These are phyloP conservation scores for Fusarium coicis DNA, from an alignment of 2,329 filamentous ascomycete species.

Conservation along the genomic window DNA sequence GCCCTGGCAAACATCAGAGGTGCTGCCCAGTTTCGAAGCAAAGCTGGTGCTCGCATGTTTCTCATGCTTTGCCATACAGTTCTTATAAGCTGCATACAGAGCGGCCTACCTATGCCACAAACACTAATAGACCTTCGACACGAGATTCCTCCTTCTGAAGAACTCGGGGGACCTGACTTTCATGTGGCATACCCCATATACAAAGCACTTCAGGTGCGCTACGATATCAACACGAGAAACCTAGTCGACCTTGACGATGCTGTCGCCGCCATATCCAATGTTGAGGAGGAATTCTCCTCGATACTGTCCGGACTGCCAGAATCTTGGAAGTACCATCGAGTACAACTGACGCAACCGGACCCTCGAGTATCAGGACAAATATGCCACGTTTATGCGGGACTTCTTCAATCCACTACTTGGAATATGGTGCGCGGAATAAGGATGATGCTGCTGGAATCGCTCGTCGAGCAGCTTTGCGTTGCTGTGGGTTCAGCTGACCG, in stretches of 20 bases:
- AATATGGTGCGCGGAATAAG: conserved; percentile 59
- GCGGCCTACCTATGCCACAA: conserved; percentile 59
- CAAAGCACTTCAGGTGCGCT: conserved; percentile 58
- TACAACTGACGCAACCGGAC: conserved; percentile 53
- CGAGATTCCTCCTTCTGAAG: conserved; percentile 52
- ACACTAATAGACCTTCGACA: conserved; percentile 58
- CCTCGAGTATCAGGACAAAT: conserved; percentile 54
- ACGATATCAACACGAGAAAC: conserved; percentile 55
- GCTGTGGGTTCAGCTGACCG: conserved; percentile 24
- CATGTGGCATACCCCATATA: conserved; percentile 58
- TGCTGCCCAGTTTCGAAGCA: conserved; percentile 56
- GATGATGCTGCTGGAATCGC: conserved; percentile 60
- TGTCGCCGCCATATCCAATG: conserved; percentile 50
- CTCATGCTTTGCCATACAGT: conserved; percentile 63
- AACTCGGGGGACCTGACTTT: conserved; percentile 54
- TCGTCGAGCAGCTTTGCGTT: conserved; percentile 55
- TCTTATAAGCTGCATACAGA: conserved; percentile 63
- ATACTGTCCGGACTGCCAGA: conserved; percentile 53
- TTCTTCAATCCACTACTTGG: conserved; percentile 59
- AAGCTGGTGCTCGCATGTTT: conserved; percentile 62
- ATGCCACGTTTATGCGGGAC: conserved; percentile 59
- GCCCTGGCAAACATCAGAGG: conserved; percentile 63
- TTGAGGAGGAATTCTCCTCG: conserved; percentile 57
- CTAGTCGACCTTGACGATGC: conserved; percentile 51
- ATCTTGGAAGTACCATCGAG: conserved; percentile 56